These are phyloP conservation scores for Hydrangea macrophylla DNA, from an alignment of 148 eudicot species.

Conservation along the genomic window DNA sequence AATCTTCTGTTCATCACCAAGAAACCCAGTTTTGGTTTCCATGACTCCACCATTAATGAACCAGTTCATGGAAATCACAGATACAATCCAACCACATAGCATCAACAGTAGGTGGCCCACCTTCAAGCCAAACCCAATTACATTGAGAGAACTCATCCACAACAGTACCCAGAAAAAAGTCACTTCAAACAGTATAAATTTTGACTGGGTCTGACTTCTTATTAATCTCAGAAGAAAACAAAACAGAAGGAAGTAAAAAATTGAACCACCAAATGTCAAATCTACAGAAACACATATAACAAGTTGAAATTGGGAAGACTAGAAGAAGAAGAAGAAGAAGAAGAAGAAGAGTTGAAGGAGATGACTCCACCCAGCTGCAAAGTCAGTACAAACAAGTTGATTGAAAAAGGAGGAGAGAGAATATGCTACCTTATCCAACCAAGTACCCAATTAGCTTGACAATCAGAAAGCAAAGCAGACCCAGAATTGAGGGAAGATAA, in stretches of 20 bases:
- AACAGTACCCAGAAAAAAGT: slow-evolving; percentile 14
- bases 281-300: slow-evolving; percentile 26
- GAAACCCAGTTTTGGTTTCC: slow-evolving; percentile 46
- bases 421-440: slow-evolving; percentile 39
- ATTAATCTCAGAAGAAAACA: slow-evolving; percentile 2
- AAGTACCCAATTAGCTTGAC: slow-evolving; percentile 22
- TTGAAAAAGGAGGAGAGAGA: slow-evolving; percentile 17
- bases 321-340: slow-evolving; percentile 1
- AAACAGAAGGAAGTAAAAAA: background rate
- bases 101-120: slow-evolving; percentile 57
- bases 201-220: slow-evolving; percentile 12
- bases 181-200: slow-evolving; percentile 22
- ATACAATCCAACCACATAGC: slow-evolving; percentile 68
- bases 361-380: slow-evolving; percentile 15
- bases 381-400: slow-evolving; percentile 21
- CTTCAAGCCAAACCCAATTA: slow-evolving; percentile 70
- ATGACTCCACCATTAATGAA: slow-evolving; percentile 52
- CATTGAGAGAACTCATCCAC: slow-evolving; percentile 75
- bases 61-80: slow-evolving; percentile 73
- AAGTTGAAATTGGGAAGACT: slow-evolving; percentile 17
- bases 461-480: slow-evolving; percentile 16
- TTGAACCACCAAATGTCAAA: slow-evolving; percentile 26
- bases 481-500: slow-evolving; percentile 24
- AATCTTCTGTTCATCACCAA: slow-evolving; percentile 40
- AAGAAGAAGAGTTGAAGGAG: slow-evolving; percentile 12